Evolutionary conservation across 2,329 filamentous ascomycete species (phyloP), one percentile per base, ranked within the genome.

Genomic region (Aspergillus puulaauensis): DNA sequence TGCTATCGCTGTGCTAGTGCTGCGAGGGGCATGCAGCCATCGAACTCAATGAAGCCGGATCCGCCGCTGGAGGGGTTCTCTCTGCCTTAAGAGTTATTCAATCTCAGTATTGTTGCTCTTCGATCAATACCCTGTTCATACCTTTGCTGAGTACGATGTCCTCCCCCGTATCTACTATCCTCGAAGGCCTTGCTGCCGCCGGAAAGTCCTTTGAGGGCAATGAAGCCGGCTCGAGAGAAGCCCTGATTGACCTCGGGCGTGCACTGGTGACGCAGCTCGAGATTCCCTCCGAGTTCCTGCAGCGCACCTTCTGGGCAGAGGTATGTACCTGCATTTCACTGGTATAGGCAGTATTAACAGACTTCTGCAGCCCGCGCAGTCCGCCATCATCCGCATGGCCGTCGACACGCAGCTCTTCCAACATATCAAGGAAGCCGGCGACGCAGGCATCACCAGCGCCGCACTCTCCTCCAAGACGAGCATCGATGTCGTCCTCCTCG

Each of bases 261-360:
- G 67, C 70, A 6, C 62, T 77, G 17, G 67, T 75, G 47, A 66
- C 73, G 1, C 63, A 64, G 5, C 58, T 77, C 12, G 73, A 76
- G 51, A 69, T 76, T 12, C 75, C 76, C 0, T 75, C 73, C 54
- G 75, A 78, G 53, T 67, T 66, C 40, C 24, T 68, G 8, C 65
- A 67, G 44, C 65, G 65, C 17, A 77, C 68, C 44, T 73, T 73
- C 40, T 77, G 74, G 75, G 75, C 75, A 15, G 72, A 77, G 66
- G 75, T 77, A 47, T 31, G 56, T 39, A 11, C 24, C 23, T 46
- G 23, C 23, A 46, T 8, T 14, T 44, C 11, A 21, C 3, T 24
- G 23, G 1, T 24, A 24, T 6, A 24, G 23, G 6, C 6, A 24
- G 23, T 24, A 47, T 27, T 12, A 24, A 35, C 11, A 17, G n/a